Conservation (phyloP, 805 yeast genomes). For the Debaryomyces tyrocola region DNA sequence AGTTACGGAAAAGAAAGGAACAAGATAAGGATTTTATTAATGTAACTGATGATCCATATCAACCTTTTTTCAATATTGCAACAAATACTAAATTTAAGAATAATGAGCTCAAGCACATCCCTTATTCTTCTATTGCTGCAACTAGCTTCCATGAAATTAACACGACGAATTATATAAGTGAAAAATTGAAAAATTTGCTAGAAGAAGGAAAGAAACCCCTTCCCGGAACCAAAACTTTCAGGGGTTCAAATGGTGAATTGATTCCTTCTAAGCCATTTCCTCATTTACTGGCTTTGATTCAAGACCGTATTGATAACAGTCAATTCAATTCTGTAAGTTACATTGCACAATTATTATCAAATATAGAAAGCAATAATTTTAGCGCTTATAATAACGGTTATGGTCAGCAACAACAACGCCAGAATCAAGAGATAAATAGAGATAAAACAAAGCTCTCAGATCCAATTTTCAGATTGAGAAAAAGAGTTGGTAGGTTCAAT, state of each 20-base stretch:
- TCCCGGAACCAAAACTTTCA: conserved; percentile 45
- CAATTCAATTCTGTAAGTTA: conserved; percentile 28
- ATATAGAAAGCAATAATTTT: conserved; percentile 39
- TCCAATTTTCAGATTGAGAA: conserved; percentile 62
- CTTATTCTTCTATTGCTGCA: conserved; percentile 75
- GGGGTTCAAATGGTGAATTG: conserved; percentile 52
- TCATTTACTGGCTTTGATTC: conserved; percentile 42
- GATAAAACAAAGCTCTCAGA: conserved; percentile 40
- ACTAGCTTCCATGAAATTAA: conserved; percentile 66
- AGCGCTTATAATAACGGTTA: conserved; percentile 41
- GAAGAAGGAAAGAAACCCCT: conserved; percentile 48
- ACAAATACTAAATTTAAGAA: conserved; percentile 45
- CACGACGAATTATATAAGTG: conserved; percentile 53
- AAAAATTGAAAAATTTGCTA: conserved; percentile 37
- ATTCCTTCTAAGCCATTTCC: conserved; percentile 49
- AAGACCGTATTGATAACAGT: conserved; percentile 24
- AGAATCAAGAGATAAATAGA: conserved; percentile 11
- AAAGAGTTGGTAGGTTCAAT: conserved; percentile 72
- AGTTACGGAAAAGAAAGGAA: conserved; percentile 68
- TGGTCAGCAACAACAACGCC: conserved; percentile 19
- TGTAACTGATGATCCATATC: conserved; percentile 81
- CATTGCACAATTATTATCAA: conserved; percentile 38
- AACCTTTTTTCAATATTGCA: conserved; percentile 74
- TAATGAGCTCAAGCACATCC: conserved; percentile 62
- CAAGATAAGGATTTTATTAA: conserved; percentile 79